phyloP scores from a whole-genome alignment of 768 basidiomycete species.

The Mycena pura region DNA sequence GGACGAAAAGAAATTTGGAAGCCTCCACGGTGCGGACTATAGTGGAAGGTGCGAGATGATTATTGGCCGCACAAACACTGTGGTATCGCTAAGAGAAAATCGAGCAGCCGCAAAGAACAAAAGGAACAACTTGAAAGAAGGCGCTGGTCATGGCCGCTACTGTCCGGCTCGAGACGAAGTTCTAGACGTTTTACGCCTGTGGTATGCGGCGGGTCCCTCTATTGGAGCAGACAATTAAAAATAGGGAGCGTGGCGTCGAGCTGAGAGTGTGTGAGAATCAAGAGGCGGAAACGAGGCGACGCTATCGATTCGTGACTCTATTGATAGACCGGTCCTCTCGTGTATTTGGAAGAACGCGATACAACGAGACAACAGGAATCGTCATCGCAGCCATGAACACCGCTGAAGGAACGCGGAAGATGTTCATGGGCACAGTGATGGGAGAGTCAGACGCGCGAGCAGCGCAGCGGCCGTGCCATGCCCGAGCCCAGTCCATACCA shows the following conservation, averaged over 20 bases:
- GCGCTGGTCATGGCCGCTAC: neutral
- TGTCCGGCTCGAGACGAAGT: neutral
- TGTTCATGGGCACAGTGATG: neutral
- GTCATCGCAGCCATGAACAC: neutral
- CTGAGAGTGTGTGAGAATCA: neutral
- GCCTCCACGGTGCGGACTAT: neutral
- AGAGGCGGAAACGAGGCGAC: neutral
- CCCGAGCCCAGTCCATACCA: neutral
- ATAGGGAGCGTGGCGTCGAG: neutral
- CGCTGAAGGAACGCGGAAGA: neutral
- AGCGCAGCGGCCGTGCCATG: neutral
- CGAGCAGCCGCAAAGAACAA: slow-evolving; percentile 3
- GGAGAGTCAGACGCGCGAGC: neutral
- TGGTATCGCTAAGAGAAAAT: neutral
- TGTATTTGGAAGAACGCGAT: neutral
- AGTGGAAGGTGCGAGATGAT: neutral
- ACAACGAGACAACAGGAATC: slow-evolving; percentile 4
- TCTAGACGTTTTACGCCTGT: neutral
- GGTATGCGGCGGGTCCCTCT: neutral
- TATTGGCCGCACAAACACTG: neutral
- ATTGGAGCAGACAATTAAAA: neutral
- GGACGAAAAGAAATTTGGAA: neutral
- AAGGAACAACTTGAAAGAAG: slow-evolving; percentile 5
- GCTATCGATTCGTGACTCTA: neutral
- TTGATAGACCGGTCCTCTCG: neutral